Conservation (phyloP, 306 rosid species). For the Vicia faba region DNA sequence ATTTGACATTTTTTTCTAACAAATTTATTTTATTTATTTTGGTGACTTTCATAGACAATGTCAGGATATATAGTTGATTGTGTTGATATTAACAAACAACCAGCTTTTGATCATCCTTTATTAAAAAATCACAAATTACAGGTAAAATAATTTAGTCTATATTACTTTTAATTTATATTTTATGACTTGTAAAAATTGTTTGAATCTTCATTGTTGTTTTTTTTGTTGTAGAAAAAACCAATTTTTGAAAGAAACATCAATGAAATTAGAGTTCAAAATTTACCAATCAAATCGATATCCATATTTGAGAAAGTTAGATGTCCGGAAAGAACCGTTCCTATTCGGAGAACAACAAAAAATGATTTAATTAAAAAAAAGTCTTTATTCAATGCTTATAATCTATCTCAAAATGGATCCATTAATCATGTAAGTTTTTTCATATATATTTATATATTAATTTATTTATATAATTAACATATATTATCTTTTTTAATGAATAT, state of each 20-base stretch:
- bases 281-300: neutral
- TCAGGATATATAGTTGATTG: conserved; percentile 32
- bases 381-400: neutral
- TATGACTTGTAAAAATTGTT: neutral
- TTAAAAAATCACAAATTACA: conserved; percentile 26
- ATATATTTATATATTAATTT: neutral
- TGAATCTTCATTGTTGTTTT: neutral
- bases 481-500: neutral
- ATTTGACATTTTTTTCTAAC: neutral
- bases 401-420: neutral
- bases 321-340: neutral
- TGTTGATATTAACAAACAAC: conserved; percentile 31
- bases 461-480: neutral
- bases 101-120: conserved; percentile 21
- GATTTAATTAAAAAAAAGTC: neutral
- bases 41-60: neutral
- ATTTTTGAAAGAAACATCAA: neutral
- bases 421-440: neutral
- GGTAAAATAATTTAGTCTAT: neutral
- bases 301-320: neutral
- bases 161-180: neutral
- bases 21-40: neutral
- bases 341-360: conserved; percentile 11
- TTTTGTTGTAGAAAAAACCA: conserved; percentile 8
- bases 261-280: neutral